phyloP scores from a whole-genome alignment of 306 rosid genomes.

The Prunus kanzakura region DNA sequence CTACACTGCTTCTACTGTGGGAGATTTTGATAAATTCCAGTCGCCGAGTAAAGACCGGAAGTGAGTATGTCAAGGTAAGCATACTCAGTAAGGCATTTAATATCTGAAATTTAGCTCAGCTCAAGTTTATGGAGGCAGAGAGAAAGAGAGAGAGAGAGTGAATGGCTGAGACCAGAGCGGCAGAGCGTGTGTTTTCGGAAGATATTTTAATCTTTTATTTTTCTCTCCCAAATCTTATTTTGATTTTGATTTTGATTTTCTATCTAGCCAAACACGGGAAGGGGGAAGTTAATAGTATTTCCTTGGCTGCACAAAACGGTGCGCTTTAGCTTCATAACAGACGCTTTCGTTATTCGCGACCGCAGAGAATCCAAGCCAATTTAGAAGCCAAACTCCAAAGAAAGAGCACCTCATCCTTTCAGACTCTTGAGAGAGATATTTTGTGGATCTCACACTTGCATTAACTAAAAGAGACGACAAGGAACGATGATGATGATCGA shows the following conservation, averaged over 20 bases:
- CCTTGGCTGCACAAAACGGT: neutral
- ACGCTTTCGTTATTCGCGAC: neutral
- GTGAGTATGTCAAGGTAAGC: conserved; percentile 58
- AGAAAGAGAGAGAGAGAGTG: neutral
- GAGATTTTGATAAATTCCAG: conserved; percentile 33
- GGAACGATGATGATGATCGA: conserved; percentile 46
- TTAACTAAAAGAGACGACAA: neutral
- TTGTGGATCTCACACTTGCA: neutral
- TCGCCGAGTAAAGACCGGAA: conserved; percentile 40
- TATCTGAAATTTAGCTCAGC: neutral
- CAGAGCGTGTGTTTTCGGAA: neutral
- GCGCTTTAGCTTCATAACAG: neutral
- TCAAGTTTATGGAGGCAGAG: neutral
- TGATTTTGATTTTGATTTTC: neutral
- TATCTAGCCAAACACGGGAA: neutral
- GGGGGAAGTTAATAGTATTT: neutral
- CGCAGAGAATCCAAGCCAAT: neutral
- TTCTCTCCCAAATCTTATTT: neutral
- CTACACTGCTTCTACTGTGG: conserved; percentile 34
- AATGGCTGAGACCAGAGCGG: neutral
- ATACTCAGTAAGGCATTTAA: conserved; percentile 40
- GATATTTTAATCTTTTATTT: neutral
- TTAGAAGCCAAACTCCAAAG: neutral
- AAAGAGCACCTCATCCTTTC: neutral
- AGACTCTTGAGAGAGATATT: neutral